Evolutionary conservation across 177 flowering plant species (phyloP).

Genomic region (Tripterygium wilfordii): DNA sequence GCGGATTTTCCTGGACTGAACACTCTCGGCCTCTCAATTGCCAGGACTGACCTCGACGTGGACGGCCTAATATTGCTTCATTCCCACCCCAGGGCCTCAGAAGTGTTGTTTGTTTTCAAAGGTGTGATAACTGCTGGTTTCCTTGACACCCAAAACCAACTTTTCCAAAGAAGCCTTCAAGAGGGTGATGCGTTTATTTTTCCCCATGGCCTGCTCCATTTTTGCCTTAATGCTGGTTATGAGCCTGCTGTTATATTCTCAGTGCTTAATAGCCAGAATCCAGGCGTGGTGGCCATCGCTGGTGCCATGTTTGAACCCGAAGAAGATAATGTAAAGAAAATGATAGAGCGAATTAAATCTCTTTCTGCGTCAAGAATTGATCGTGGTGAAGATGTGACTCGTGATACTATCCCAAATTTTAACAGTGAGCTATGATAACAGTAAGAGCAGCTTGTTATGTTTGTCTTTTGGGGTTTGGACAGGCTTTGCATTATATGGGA

Average conservation of each 20-base stretch:
- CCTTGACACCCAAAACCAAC: conserved; percentile 35
- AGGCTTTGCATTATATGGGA: too few species aligned
- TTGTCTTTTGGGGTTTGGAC: too few species aligned
- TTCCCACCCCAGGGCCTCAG: conserved; percentile 72
- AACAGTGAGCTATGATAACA: too few species aligned
- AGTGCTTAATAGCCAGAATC: conserved; percentile 69
- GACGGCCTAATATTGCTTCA: conserved; percentile 59
- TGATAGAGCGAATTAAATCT: conserved; percentile 6
- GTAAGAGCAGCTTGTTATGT: too few species aligned
- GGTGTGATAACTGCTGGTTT: conserved; percentile 62
- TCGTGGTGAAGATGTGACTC: conserved; percentile 1
- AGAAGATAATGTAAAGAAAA: not conserved
- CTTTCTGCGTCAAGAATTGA: not conserved
- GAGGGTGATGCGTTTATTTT: conserved; percentile 61
- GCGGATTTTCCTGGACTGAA: conserved; percentile 64
- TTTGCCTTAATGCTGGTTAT: conserved; percentile 43
- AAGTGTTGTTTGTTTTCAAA: conserved; percentile 48
- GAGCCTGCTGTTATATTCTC: conserved; percentile 48
- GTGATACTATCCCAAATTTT: too few species aligned
- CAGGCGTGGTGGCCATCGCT: conserved; percentile 41
- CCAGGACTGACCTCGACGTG: conserved; percentile 46
- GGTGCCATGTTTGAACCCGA: conserved; percentile 38
- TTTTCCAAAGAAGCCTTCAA: conserved; percentile 33
- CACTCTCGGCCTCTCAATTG: conserved; percentile 64
- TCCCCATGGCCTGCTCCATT: conserved; percentile 66